A percentile compares a stretch with the other conserved stretches of the same genome.
phyloP scores from a whole-genome alignment of 495 filamentous ascomycete genomes.

The Tuber magnatum region DNA sequence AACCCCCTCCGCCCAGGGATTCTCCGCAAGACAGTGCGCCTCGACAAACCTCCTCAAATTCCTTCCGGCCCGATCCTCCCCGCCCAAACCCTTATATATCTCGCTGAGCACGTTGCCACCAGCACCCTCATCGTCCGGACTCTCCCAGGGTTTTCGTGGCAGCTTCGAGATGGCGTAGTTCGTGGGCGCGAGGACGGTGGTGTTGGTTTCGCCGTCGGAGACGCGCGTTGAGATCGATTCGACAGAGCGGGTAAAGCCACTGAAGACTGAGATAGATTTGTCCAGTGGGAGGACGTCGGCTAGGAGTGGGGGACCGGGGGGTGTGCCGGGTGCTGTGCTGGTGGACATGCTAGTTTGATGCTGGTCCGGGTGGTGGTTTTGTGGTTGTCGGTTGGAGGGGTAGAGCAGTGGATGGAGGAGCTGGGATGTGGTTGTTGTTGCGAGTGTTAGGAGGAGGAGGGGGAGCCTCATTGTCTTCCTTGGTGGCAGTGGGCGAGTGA shows the following conservation, averaged over 20 bases:
- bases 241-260: conserved; percentile 75
- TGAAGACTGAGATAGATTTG: conserved; percentile 78
- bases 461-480: conserved; percentile 24
- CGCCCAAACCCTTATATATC: conserved; percentile 72
- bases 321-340: conserved; percentile 23
- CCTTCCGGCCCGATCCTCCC: conserved; percentile 66
- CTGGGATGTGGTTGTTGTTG: conserved; percentile 24
- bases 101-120: conserved; percentile 52
- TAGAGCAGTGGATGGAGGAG: conserved; percentile 30
- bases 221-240: conserved; percentile 63
- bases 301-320: conserved; percentile 49
- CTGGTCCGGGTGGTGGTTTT: conserved; percentile 6
- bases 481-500: background rate
- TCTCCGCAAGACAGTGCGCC: conserved; percentile 68
- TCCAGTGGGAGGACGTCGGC: conserved; percentile 81
- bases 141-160: conserved; percentile 91
- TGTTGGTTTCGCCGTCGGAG: conserved; percentile 60
- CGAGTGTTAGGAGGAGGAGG: conserved; percentile 18
- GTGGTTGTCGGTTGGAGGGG: conserved; percentile 12
- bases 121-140: conserved; percentile 66
- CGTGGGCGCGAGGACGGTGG: conserved; percentile 81
- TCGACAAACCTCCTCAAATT: conserved; percentile 83
- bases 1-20: conserved; percentile 71
- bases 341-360: conserved; percentile 10
- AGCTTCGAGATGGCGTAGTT: conserved; percentile 73